Percentiles rank a stretch among this genome's conserved stretches.
These are phyloP conservation scores for Adansonia madagascariensis DNA, from an alignment of 441 rosid genomes.

Conservation along the genomic window DNA sequence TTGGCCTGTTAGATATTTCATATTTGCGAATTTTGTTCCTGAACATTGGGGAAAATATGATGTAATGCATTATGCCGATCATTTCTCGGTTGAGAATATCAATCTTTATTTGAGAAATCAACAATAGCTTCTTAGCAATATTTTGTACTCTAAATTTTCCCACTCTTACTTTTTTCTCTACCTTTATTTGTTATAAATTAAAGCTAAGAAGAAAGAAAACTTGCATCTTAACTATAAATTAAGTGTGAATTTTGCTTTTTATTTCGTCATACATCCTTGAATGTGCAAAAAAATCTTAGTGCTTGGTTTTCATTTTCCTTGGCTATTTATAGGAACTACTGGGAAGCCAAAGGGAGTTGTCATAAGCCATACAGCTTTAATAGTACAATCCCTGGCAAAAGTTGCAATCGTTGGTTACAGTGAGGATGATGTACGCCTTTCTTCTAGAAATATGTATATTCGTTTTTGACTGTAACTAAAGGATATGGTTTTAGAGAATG, in stretches of 20 bases:
- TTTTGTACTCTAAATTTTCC: neutral
- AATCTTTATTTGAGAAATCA: slow-evolving; percentile 16
- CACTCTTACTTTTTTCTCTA: neutral
- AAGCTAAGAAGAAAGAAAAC: neutral
- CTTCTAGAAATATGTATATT: slow-evolving; percentile 25
- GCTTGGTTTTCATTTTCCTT: slow-evolving; percentile 11
- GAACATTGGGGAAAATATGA: neutral
- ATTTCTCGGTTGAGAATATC: neutral
- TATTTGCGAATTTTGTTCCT: neutral
- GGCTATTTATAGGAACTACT: slow-evolving; percentile 65
- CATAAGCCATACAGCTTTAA: slow-evolving; percentile 75
- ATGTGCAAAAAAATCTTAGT: neutral
- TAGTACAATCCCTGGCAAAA: slow-evolving; percentile 83
- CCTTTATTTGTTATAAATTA: neutral
- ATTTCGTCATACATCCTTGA: slow-evolving; percentile 3
- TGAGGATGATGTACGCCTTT: slow-evolving; percentile 78
- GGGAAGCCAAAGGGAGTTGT: slow-evolving; percentile 87
- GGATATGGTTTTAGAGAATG: neutral
- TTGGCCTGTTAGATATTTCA: neutral
- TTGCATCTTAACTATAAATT: neutral
- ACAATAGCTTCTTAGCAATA: neutral
- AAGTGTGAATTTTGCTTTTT: slow-evolving; percentile 1
- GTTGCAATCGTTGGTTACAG: slow-evolving; percentile 72
- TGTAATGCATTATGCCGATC: neutral
- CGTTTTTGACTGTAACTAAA: neutral